Conservation (phyloP, 2,329 filamentous ascomycete species). For the Cytospora piceicola region DNA sequence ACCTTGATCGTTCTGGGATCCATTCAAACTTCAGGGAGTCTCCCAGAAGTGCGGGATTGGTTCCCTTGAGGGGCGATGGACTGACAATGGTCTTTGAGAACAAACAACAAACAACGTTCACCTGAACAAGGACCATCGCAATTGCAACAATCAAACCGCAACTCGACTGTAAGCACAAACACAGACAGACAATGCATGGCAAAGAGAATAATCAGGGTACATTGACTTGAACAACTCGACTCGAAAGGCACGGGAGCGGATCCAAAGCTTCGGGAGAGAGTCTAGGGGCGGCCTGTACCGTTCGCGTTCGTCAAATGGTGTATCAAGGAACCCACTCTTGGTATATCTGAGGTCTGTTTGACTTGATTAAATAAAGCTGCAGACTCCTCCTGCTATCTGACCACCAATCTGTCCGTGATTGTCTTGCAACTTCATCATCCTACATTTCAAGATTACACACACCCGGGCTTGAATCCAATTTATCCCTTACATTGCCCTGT, state of each 20-base stretch:
- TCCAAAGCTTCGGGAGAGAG: background rate
- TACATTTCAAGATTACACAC: background rate
- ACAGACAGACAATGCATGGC: background rate
- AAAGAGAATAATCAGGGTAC: background rate
- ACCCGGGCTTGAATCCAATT: background rate
- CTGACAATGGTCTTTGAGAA: slow-evolving; percentile 11
- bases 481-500: background rate
- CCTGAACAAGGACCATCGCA: slow-evolving; percentile 10
- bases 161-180: background rate
- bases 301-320: background rate
- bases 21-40: background rate
- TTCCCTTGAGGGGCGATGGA: slow-evolving; percentile 13
- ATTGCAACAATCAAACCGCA: background rate
- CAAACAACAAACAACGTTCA: slow-evolving; percentile 13
- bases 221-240: background rate
- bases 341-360: background rate
- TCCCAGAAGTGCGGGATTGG: background rate
- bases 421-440: background rate
- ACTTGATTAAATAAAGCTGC: slow-evolving; percentile 3
- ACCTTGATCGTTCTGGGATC: background rate
- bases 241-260: slow-evolving; percentile 2
- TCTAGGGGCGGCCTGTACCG: background rate
- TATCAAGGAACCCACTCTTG: background rate
- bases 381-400: background rate
- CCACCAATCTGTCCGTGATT: background rate